A percentile compares a stretch with the other conserved stretches of the same genome.
Evolutionary conservation across 164 flowering plant genomes (phyloP).

Genomic region (Pachysandra terminalis): DNA sequence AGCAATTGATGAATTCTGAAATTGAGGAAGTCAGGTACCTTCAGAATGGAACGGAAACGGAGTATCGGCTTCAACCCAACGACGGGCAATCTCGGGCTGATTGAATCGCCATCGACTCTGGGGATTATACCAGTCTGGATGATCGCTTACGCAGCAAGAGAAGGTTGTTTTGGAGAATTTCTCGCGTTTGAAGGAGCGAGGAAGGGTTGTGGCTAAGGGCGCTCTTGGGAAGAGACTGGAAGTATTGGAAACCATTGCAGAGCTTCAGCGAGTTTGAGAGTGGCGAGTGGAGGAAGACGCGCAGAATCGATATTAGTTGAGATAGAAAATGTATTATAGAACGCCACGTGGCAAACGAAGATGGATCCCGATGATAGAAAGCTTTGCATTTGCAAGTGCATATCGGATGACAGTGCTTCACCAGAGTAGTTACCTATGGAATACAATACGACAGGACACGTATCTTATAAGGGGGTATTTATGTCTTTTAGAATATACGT

Average conservation of each 20-base stretch:
- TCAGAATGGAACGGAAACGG: not conserved
- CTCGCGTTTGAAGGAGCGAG: not conserved
- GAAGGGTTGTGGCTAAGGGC: not conserved
- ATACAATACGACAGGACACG: no score
- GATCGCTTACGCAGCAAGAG: conserved; percentile 3
- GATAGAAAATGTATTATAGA: no score
- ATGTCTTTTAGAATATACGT: no score
- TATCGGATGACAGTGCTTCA: no score
- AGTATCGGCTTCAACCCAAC: conserved; percentile 13
- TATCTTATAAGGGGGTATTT: no score
- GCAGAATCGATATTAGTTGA: no score
- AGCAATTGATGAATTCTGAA: not conserved
- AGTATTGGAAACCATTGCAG: not conserved
- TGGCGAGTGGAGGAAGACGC: no score
- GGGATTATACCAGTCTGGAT: conserved; percentile 15
- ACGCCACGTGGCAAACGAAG: no score
- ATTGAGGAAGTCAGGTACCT: conserved; percentile 12
- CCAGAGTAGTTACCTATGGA: no score
- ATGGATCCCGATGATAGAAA: no score
- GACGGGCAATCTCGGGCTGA: conserved; percentile 8
- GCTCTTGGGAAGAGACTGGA: not conserved
- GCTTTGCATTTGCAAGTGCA: no score
- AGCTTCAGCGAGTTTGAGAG: not conserved
- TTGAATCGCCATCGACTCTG: not conserved
- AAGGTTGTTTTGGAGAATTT: conserved; percentile 2